Base-by-base conservation (phyloP, 1,284 basidiomycete species). In the Moesziomyces sp. region DNA sequence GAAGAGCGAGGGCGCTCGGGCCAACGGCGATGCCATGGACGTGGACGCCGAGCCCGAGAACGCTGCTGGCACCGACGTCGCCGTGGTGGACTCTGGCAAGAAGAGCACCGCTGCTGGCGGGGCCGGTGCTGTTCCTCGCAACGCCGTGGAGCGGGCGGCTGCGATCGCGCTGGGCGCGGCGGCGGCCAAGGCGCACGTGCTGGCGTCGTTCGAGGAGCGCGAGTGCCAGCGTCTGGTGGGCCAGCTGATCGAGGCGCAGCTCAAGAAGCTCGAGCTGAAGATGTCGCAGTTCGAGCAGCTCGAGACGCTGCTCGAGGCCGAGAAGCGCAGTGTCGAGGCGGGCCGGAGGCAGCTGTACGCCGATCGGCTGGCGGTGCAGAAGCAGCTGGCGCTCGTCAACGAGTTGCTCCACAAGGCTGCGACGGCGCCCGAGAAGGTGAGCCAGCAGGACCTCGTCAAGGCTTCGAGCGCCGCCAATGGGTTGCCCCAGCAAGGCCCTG, bases 191-290 rank as follows among this genome's bases (percentile, higher is more conserved):
- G 94, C 96, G 0, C 87, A 89, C 38, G 86, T 90, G 1, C 89
- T 99, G 26, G 93, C 94, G 0, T 88, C 89, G n/a, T 90, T 91
- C 18, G 94, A 97, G 85, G 93, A 97, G 76, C 85, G 87, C 0
- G 90, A 93, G 57, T 92, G 97, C 70, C 90, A 91, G 49, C 88
- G 89, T 53, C 89, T 95, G 23, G 90, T 98, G 21, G 90, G 92
- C 1, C 89, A 91, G 50, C 88, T 98, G 60, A 92, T 98, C 85
- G 92, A 94, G 80, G 89, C 96, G 30, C 97, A 96, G 60, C 87
- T 97, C 48, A 91, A 90, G 19, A 98, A 98, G 85, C 89, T 99
- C 51, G 94, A 98, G 61, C 58, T 84, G 19, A 84, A 84, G 40
- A 82, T 84, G 80, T 46, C 65, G 6, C 82, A 84, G 48, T 83